These are phyloP conservation scores for Sporodiniella umbellata DNA, from an alignment of 371 early-diverging fungal species.

Conservation along the genomic window DNA sequence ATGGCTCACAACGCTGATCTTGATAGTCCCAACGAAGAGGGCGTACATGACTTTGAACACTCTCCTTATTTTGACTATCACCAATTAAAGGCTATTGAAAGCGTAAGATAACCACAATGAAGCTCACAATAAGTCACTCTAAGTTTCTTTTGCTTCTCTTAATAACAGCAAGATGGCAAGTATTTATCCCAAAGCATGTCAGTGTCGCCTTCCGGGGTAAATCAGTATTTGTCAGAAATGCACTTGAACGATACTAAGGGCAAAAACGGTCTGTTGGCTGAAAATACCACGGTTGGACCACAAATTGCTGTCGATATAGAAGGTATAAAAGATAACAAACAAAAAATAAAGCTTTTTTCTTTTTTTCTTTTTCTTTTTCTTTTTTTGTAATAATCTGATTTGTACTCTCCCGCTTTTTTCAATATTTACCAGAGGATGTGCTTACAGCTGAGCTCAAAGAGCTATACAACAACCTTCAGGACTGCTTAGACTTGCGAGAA, in stretches of 20 bases:
- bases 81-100: slow-evolving; percentile 37
- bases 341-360: neutral
- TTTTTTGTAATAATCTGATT: too few species aligned
- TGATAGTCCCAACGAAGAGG: slow-evolving; percentile 19
- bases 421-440: slow-evolving; percentile 36
- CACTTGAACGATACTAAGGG: neutral
- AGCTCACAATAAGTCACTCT: too few species aligned
- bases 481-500: slow-evolving; percentile 77
- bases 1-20: neutral
- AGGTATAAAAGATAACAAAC: too few species aligned
- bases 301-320: neutral
- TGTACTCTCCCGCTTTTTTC: too few species aligned
- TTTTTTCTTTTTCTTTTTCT: neutral
- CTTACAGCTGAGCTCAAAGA: slow-evolving; percentile 53
- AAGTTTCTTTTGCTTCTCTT: neutral
- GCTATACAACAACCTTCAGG: slow-evolving; percentile 54
- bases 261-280: neutral
- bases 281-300: neutral
- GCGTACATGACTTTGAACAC: slow-evolving; percentile 18
- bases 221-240: slow-evolving; percentile 1
- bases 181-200: slow-evolving; percentile 37
- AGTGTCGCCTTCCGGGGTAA: slow-evolving; percentile 6
- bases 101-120: slow-evolving; percentile 18
- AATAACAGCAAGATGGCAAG: slow-evolving; percentile 48
- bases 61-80: slow-evolving; percentile 49